phyloP scores from a whole-genome alignment of 495 filamentous ascomycete species.

The Oleoguttula mirabilis region DNA sequence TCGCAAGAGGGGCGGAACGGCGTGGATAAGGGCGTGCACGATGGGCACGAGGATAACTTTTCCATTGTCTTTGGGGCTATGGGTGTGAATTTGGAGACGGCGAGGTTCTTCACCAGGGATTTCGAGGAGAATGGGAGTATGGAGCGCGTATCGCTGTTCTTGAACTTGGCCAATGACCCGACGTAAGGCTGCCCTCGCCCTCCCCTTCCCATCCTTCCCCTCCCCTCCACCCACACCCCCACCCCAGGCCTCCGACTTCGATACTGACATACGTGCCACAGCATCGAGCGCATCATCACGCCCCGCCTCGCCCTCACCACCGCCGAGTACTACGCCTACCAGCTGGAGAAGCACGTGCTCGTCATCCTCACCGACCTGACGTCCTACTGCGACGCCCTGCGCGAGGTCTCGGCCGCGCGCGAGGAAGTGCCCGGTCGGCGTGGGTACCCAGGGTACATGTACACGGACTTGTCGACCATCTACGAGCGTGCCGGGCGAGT shows the following conservation, averaged over 20 bases:
- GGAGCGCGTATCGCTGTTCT: slow-evolving; percentile 92
- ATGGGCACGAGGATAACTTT: slow-evolving; percentile 98
- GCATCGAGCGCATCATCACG: slow-evolving; percentile 99
- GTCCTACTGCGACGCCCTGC: slow-evolving; percentile 95
- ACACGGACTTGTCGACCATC: slow-evolving; percentile 99
- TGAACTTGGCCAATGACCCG: slow-evolving; percentile 97
- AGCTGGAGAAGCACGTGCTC: slow-evolving; percentile 98
- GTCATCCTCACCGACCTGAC: slow-evolving; percentile 98
- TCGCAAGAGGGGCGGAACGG: too few species aligned
- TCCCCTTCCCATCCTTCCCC: too few species aligned
- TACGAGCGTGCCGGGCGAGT: slow-evolving; percentile 99
- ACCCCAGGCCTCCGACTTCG: not conserved
- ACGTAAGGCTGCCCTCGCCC: slow-evolving; percentile 50
- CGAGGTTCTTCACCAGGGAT: slow-evolving; percentile 94
- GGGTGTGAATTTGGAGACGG: slow-evolving; percentile 99
- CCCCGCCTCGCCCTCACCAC: slow-evolving; percentile 97
- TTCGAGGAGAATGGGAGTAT: slow-evolving; percentile 99
- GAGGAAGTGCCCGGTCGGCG: slow-evolving; percentile 99
- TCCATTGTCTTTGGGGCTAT: slow-evolving; percentile 98
- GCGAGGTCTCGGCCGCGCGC: slow-evolving; percentile 92
- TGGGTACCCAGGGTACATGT: slow-evolving; percentile 99
- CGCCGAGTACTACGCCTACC: slow-evolving; percentile 99
- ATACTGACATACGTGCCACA: slow-evolving; percentile 26
- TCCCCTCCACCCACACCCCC: not conserved
- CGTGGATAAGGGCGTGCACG: slow-evolving; percentile 84